Base-by-base conservation (phyloP, 768 basidiomycete genomes). In the Leucocoprinus sp. region DNA sequence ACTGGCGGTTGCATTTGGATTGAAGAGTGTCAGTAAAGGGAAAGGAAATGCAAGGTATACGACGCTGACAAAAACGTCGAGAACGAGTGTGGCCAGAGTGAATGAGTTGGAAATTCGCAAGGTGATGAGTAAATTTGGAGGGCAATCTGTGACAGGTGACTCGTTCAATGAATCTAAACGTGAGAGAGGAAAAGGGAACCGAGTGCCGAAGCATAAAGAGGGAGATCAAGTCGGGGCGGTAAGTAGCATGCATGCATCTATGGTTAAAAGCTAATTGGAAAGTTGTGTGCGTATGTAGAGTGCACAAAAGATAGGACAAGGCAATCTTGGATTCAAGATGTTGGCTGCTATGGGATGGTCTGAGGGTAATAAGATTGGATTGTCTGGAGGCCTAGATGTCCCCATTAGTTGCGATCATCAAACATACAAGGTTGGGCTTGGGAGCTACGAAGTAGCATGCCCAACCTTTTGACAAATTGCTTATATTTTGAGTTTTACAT, bases 311-410 rank as follows among this genome's bases (percentile, higher is more conserved):
- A 84, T 97, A 43, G 82, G 76, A 11, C 69, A 75, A 51, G 66
- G 76, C 2, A 97, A 97, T 54, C 57, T 93, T 40, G 95, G 95
- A 0, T 96, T 95, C 67, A 77, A 65, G 65, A 76, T 98, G 78
- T 60, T 97, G 51, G 79, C 82, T 12, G 69, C 75, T 50, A 96
- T 97, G 93, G 93, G 93, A 33, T 95, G 92, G 92, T 60, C 76
- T 2, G 87, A 91, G 55, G 92, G 92, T 0, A 72, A 78, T 33
- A 67, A 74, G 9, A 92, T 95, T 54, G 92, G 92, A 0, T 56
- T 63, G 5, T 66, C 71, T 6, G 75, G 65, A 24, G 89, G 89
- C 0, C 61, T 95, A 44, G 80, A 83, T 19, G 78, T n/a, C 64
- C 4, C 92, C 92, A 26, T 65, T 96, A 43, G 79, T 79, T 0